Base-by-base conservation (phyloP, 768 basidiomycete species). In the Leucosporidium yakuticum region DNA sequence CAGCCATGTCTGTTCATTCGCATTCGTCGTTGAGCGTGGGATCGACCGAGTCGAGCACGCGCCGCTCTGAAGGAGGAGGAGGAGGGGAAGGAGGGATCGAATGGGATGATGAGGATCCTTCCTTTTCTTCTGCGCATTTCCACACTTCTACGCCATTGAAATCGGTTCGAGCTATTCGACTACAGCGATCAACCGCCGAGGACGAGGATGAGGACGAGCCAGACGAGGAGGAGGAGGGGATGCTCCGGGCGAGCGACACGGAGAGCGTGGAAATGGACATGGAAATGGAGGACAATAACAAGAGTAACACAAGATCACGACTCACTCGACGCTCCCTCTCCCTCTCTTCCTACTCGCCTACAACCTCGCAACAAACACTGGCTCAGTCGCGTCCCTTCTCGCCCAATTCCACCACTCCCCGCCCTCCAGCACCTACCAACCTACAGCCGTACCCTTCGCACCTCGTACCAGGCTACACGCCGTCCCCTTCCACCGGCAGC, bases 181-280 rank as follows among this genome's bases (percentile, higher is more conserved):
- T 44, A 7, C 53, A 25, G 11, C 53, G 53, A 14, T 27, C 25
- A 20, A 19, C 27, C 53, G 17, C 15, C 27, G 31, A 19, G 27
- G 53, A 25, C 27, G 27, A 54, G 27, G 53, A 29, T 27, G 48
- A 23, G n/a, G 29, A 31, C 23, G 65, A 64, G 15, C 51, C 32
- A 27, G 65, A 64, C 17, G 53, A 54, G 27, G 48, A 39, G n/a
- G 65, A 64, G 15, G 57, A 51, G 31, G 65, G 64, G 17, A 29
- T 49, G 12, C 54, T 70, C 20, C 57, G 63, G 48, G 63, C 60
- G 62, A 70, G 69, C 63, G 69, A 70, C 47, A 70, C 69, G 11
- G 69, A 70, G 25, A 54, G 51, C 27, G 23, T 70, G n/a, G 53
- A 63, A 15, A 14, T 44, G 39, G 27, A 64, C 23, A 48, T 60